These are phyloP conservation scores for Crataegus laevigata DNA, from an alignment of 306 rosid species.

Conservation along the genomic window DNA sequence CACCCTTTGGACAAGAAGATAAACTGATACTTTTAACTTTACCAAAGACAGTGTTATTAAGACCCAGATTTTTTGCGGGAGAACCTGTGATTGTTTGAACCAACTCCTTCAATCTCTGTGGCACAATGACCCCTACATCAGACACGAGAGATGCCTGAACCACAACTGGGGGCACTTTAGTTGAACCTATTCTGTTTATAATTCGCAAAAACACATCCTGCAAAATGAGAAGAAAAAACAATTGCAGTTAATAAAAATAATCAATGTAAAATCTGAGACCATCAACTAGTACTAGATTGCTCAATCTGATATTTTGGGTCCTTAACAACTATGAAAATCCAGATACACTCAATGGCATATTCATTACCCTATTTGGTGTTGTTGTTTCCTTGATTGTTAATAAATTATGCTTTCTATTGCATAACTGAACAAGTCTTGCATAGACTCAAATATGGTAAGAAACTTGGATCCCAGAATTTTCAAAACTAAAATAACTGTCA, in stretches of 20 bases:
- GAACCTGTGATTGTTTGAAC: constrained; percentile 49
- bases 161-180: constrained; percentile 38
- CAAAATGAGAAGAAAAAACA: constrained; percentile 19
- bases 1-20: constrained; percentile 52
- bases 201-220: constrained; percentile 74
- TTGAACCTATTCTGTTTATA: constrained; percentile 65
- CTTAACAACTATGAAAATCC: background rate
- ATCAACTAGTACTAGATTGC: background rate
- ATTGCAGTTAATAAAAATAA: background rate
- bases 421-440: background rate
- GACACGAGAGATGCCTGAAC: constrained; percentile 68
- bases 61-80: constrained; percentile 67
- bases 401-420: background rate
- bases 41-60: constrained; percentile 63
- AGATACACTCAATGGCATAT: background rate
- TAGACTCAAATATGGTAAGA: background rate
- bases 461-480: background rate
- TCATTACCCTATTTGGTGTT: background rate
- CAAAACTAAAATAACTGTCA: background rate
- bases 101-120: constrained; percentile 68
- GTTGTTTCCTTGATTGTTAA: background rate
- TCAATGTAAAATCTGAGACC: background rate
- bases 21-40: constrained; percentile 61
- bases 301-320: background rate
- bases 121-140: constrained; percentile 40